Base-by-base conservation (phyloP, 2,329 filamentous ascomycete genomes). In the Alternaria gaisen region DNA sequence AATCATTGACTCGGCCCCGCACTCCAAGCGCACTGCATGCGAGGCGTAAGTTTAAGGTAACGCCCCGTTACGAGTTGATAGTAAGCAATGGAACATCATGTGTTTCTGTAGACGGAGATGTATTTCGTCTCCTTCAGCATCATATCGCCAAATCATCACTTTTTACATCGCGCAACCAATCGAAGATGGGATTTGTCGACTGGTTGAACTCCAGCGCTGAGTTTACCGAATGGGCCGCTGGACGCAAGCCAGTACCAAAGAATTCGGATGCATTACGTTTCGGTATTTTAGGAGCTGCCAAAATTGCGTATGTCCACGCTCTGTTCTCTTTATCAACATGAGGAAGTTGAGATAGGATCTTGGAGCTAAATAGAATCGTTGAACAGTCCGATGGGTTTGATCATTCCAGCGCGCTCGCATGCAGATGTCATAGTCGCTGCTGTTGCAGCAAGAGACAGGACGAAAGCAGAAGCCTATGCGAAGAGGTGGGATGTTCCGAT, bases 381-480 rank as follows among this genome's bases (percentile, higher is more conserved):
- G 40, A 53, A 53, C 60, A 83, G 79, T 9, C 80, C 81, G 0
- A 53, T 73, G 16, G 79, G 80, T 12, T 65, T 86, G 18, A 81
- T 87, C 36, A 69, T 60, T 3, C 85, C 86, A 0, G 85, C 85
- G 14, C 82, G 79, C 61, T 81, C 79, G 3, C 86, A 88, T 65
- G 77, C 85, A 0, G 84, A 86, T 40, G 83, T 87, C 14, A 77
- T 86, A 12, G 61, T 88, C 12, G 79, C 82, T 9, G 83, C 82
- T 5, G 80, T 88, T 1, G 84, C 86, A 3, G 84, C 85, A 3
- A 79, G 86, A 5, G 82, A 86, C 69, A 75, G 67, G 32, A 72
- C 70, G 5, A 83, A 78, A 52, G 86, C 86, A 0, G 72, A 80
- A 51, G 78, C 75, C 0, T 87, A 80, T 72, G 85, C 85, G 3